Base-by-base conservation (phyloP, 192 early-diverging fungal genomes). In the Coemansia sp. region DNA sequence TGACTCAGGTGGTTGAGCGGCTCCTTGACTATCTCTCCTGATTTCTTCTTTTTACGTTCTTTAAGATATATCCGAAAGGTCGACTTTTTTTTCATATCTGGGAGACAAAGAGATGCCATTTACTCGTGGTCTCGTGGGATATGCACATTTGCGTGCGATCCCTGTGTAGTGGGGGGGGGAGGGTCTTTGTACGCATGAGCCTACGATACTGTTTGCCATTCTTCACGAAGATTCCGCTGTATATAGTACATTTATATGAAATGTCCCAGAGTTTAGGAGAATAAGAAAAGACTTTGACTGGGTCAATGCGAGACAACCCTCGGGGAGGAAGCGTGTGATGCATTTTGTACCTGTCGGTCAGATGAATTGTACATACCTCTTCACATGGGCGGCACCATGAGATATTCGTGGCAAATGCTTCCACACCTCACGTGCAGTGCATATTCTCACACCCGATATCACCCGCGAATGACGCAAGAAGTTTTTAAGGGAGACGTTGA, bases 1-100 rank as follows among this genome's bases (percentile, higher is more conserved):
- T 92, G 90, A 85, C 82, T 4, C 75, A 85, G 81, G 90, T 92
- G 21, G 88, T 92, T 9, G 90, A 92, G 64, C 79, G 85, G 36
- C 78, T 92, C n/a, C 78, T 85, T 41, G 81, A 89, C 21, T 91
- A 88, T 59, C 73, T 91, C 65, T 81, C 85, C 19, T 89, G 77
- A 75, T 39, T 33, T 35, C 44, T 29, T 46, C 34, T 35, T n/a
- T 42, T 3, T 17, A 33, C 29, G 34, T 39, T 21, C 17, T 57
- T 57, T 54, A 45, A 45, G 14, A 45, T 37, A 37, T 37, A 37
- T 37, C 16, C 11, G 16, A 14, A 41, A 41, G 11, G 13, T 1
- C 13, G 4, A 14, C 16, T 41, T 41, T 41, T 39, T 41, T 41
- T 42, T 42, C 11, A 10, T 10, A 10, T 39, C 11, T 39, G 37